Percentiles rank a stretch among this genome's conserved stretches.
These are phyloP conservation scores for Ramaria sp. DNA, from an alignment of 768 basidiomycete genomes.

Conservation along the genomic window DNA sequence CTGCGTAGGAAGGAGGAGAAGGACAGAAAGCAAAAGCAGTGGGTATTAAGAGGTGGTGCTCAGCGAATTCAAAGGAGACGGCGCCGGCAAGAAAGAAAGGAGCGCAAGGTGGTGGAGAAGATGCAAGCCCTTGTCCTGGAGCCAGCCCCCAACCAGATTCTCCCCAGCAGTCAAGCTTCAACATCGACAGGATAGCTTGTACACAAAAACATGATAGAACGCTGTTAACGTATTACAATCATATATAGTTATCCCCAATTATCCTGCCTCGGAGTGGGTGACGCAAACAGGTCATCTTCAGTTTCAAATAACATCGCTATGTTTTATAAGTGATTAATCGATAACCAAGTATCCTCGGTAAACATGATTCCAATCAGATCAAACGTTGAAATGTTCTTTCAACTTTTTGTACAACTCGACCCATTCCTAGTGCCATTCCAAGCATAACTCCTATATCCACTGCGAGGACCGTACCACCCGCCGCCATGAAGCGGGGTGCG, in stretches of 20 bases:
- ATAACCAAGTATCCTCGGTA: too few relatives aligned
- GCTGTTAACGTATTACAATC: too few relatives aligned
- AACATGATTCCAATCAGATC: not conserved
- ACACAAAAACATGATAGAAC: too few relatives aligned
- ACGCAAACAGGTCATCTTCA: too few relatives aligned
- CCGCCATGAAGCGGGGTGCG: slow-evolving; percentile 87
- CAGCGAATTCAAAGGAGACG: slow-evolving; percentile 8
- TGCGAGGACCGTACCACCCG: slow-evolving; percentile 50
- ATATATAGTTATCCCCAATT: too few relatives aligned
- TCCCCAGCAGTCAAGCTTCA: slow-evolving; percentile 24
- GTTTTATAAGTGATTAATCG: too few relatives aligned
- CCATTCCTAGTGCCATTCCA: slow-evolving; percentile 50
- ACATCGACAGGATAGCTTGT: not conserved
- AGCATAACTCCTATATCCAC: slow-evolving; percentile 62
- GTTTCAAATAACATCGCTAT: too few relatives aligned
- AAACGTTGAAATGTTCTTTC: not conserved
- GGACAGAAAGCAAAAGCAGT: slow-evolving; percentile 7
- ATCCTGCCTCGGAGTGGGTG: too few relatives aligned
- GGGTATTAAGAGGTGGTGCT: slow-evolving; percentile 11
- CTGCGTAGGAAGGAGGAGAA: slow-evolving; percentile 37
- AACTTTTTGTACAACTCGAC: slow-evolving; percentile 24
- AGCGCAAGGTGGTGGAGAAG: slow-evolving; percentile 34
- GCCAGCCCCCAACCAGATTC: slow-evolving; percentile 49
- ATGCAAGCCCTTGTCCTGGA: slow-evolving; percentile 39
- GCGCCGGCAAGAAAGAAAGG: slow-evolving; percentile 7